Evolutionary conservation across 2,329 filamentous ascomycete genomes (phyloP).

Genomic region (Ceratocystis cubensis): DNA sequence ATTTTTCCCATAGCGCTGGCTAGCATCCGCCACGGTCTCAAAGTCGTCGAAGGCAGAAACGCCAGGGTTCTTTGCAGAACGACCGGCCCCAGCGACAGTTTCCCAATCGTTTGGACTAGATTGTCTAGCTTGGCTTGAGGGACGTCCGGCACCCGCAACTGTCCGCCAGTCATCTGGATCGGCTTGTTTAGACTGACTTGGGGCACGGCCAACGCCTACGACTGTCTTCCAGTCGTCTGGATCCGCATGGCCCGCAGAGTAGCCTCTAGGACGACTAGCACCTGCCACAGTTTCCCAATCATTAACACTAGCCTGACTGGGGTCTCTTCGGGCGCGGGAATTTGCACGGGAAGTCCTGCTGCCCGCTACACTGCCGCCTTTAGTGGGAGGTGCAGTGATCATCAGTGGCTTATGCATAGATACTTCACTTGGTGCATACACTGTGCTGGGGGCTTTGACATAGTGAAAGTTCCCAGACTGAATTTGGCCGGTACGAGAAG

Average conservation of each 20-base stretch:
- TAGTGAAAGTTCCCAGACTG: not conserved
- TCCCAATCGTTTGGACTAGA: conserved; percentile 12
- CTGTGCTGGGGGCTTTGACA: conserved; percentile 17
- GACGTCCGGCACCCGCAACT: conserved; percentile 3
- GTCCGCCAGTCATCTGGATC: not conserved
- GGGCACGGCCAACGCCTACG: not conserved
- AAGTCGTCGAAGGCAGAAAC: not conserved
- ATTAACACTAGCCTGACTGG: not conserved
- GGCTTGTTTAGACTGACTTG: not conserved
- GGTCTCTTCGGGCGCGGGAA: not conserved
- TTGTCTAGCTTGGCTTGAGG: not conserved
- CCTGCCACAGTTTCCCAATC: not conserved
- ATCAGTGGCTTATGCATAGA: conserved; percentile 6
- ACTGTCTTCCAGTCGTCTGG: not conserved
- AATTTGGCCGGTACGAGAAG: conserved; percentile 12
- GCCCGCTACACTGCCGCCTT: not conserved
- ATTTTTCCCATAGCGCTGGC: not conserved
- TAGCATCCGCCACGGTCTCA: not conserved
- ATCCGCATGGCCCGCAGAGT: not conserved
- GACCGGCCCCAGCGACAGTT: not conserved
- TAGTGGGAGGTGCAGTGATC: not conserved
- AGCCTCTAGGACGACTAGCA: not conserved
- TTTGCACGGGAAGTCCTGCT: not conserved
- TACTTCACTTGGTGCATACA: conserved; percentile 12
- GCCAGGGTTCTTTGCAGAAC: not conserved